Evolutionary conservation across 2,329 filamentous ascomycete genomes (phyloP), one percentile per base, ranked within the genome.

Genomic region (Clonostachys rosea): DNA sequence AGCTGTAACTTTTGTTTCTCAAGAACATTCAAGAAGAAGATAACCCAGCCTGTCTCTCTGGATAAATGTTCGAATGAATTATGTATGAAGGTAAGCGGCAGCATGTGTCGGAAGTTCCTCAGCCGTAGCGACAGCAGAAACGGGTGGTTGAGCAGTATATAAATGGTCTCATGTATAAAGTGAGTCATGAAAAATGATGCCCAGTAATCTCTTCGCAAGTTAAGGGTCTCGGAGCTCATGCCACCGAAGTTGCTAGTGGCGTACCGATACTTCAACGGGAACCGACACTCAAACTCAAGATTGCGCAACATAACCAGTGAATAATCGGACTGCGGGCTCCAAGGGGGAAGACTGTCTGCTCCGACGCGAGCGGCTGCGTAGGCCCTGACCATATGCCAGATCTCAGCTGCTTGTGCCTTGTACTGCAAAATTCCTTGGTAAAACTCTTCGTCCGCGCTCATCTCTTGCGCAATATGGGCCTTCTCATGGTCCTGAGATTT

Each of bases 71-170:
- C 75, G 10, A 73, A 73, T 1, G 73, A 77, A 50, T 78, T 73
- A 42, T 78, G 75, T 2, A 79, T 65, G 17, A 79, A 79, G 1
- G 76, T 73, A 43, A 79, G 74, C 0, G 76, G 76, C 39, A 78
- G 75, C 5, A 68, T 73, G 36, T 69, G 69, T 35, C 73, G 69
- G 51, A 78, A 76, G 34, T 71, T 75, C n/a, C 72, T 67, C 5
- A 79, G 62, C 16, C 73, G 66, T 36, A 78, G 61, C 0, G 75
- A 78, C 5, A 79, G 56, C 3, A 79, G 57, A n/a, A 79, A 67
- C 0, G 76, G 76, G 49, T 79, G 76, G 45, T 79, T 79, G 9
- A 79, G 61, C 1, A 78, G 64, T 49, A 73, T 78, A 1, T 76
- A 64, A 40, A 75, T 76, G 1, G 73, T 72, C 46, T 76, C 72